Base-by-base conservation (phyloP, 2,329 filamentous ascomycete genomes). In the Fusarium chuoi region DNA sequence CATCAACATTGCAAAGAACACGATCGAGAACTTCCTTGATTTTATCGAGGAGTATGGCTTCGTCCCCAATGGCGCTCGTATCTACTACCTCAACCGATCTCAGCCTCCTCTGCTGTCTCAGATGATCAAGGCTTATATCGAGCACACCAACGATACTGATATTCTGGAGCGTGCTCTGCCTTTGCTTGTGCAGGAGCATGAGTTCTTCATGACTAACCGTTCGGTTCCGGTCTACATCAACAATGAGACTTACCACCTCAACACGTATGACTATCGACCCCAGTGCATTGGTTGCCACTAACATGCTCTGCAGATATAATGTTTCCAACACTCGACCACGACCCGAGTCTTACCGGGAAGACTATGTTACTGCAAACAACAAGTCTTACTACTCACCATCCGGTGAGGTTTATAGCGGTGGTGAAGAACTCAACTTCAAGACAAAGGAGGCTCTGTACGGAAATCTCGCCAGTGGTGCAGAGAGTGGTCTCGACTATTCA, bases 1-100 rank as follows among this genome's bases (percentile, higher is more conserved):
- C 70, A 87, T 87, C 12, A 81, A 88, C 39, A 91, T 93, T 68
- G 88, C 90, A 8, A 86, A 85, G 78, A 92, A 93, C 80, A 91
- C 89, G 36, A 91, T 93, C 70, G 90, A 92, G 77, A 93, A 93
- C 78, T 93, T 93, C 74, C 82, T 92, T 17, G 91, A 93, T 74
- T 84, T 92, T 42, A 86, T 93, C 8, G 89, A 92, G 17, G 80
- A 85, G 15, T 90, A 88, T 73, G 91, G 91, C 17, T 92, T 93
- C 76, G 86, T 93, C 8, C 91, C 91, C 42, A 93, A 93, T 68
- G 91, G 91, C 13, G 90, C 89, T n/a, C 85, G 91, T 20, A 76
- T 89, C 33, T 92, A 93, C 83, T 93, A 92, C 74, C 84, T 92
- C 62, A 92, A 93, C 79, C 87, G 91, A 36, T 92, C 90, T 5